Evolutionary conservation across 1,284 basidiomycete species (phyloP).

Genomic region (Entoloma clypeatum): DNA sequence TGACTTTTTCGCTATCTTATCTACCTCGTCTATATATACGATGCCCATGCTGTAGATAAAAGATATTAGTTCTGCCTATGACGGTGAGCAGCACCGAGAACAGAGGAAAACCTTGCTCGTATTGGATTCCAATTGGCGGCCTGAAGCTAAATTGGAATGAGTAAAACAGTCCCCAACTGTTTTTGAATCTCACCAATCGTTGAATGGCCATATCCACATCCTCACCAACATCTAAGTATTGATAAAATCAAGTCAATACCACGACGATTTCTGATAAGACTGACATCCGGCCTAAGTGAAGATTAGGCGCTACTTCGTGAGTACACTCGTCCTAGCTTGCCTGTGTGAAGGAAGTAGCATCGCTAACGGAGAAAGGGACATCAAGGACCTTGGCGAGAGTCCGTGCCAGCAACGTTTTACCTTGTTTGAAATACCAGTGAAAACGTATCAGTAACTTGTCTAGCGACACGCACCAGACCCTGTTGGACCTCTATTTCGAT

Average conservation of each 20-base stretch:
- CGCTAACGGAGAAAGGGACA: conserved; percentile 87
- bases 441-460: not conserved
- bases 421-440: conserved; percentile 33
- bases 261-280: conserved; percentile 28
- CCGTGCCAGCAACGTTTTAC: conserved; percentile 84
- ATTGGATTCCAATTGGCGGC: conserved; percentile 85
- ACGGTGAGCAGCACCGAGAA: conserved; percentile 3
- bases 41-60: conserved; percentile 73
- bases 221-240: conserved; percentile 79
- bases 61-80: conserved; percentile 12
- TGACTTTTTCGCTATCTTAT: conserved; percentile 82
- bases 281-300: conserved; percentile 67
- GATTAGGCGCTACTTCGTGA: conserved; percentile 11
- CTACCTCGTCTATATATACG: conserved; percentile 94
- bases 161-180: conserved; percentile 6
- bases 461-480: conserved; percentile 58
- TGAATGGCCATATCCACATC: conserved; percentile 91
- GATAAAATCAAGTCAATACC: conserved; percentile 7
- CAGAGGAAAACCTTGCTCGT: conserved; percentile 56
- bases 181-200: conserved; percentile 53
- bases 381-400: conserved; percentile 85
- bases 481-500: conserved; percentile 64
- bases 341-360: conserved; percentile 83
- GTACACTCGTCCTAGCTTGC: conserved; percentile 30
- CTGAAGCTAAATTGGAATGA: conserved; percentile 53